Base-by-base conservation (phyloP, 2,329 filamentous ascomycete genomes). In the Pyrenophora graminea region DNA sequence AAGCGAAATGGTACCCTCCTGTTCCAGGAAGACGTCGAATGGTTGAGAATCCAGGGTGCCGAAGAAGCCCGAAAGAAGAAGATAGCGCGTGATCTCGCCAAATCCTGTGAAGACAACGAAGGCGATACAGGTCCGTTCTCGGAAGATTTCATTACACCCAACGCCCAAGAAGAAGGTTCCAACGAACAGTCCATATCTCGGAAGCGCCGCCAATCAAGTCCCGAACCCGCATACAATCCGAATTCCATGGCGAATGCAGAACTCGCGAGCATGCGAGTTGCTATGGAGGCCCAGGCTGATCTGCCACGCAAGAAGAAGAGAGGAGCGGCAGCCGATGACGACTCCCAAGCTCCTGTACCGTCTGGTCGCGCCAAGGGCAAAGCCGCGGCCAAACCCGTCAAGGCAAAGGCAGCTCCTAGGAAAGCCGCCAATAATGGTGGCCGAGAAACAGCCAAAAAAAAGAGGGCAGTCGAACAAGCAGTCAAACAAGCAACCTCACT, bases 1-100 rank as follows among this genome's bases (percentile, higher is more conserved):
- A 58, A 56, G 19, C 58, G 58, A 31, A 46, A 45, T 12, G 64
- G 67, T 7, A 39, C 25, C 2, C 55, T 70, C 0, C 37, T 39
- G 1, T 68, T 72, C 43, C 33, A 36, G 6, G 50, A 69, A 23
- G 63, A 72, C 2, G 37, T 73, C 21, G 63, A 64, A 17, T 73
- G 64, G 67, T 55, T 67, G 54, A 63, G 51, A 43, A 59, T 72
- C 10, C 19, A 45, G 36, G 42, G 34, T 3, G 57, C 39, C 0
- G 66, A 74, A 47, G 37, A 55, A 7, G 60, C 62, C 12, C 38
- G 59, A 12, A 33, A 33, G 21, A 54, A 44, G 33, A 68, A 64
- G 37, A 56, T 53, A 30, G 34, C 51, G 7, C 60, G 65, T 3
- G 57, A 62, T 41, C 21, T 59, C 19, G 50, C 46, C 4, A 51